A percentile compares a stretch with the other conserved stretches of the same genome.
These are phyloP conservation scores for Cryptococcus wingfieldii DNA, from an alignment of 1,284 basidiomycete species.

Conservation along the genomic window DNA sequence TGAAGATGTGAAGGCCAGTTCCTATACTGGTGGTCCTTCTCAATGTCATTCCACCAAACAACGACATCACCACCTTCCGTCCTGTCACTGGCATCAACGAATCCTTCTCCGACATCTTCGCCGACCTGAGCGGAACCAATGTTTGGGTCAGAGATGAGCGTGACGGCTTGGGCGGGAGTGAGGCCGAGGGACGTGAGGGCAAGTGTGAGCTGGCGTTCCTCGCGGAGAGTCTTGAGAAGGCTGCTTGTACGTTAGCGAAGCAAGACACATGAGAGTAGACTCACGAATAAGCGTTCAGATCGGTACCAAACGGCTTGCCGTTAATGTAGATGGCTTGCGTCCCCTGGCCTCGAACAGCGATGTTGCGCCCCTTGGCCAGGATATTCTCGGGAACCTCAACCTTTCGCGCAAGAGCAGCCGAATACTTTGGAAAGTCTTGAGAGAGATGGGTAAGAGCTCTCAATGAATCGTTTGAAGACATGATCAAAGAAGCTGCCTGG, in stretches of 20 bases:
- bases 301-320: constrained; percentile 61
- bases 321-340: constrained; percentile 64
- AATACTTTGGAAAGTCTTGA: constrained; percentile 84
- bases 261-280: constrained; percentile 10
- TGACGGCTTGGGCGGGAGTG: constrained; percentile 60
- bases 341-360: constrained; percentile 42
- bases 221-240: constrained; percentile 65
- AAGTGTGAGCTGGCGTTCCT: constrained; percentile 65
- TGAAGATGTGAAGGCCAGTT: constrained; percentile 28
- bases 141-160: constrained; percentile 63
- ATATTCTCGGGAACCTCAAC: constrained; percentile 53
- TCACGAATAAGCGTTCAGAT: constrained; percentile 66
- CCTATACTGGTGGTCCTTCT: constrained; percentile 62
- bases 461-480: constrained; percentile 59
- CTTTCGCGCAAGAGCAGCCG: constrained; percentile 63
- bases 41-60: constrained; percentile 84
- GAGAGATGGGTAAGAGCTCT: constrained; percentile 64
- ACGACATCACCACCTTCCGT: constrained; percentile 69
- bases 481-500: constrained; percentile 69
- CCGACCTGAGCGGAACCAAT: constrained; percentile 55
- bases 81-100: constrained; percentile 86
- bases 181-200: constrained; percentile 63
- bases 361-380: constrained; percentile 57
- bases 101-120: constrained; percentile 60
- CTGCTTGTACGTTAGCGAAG: constrained; percentile 40